Evolutionary conservation across 164 flowering plant genomes (phyloP).

Genomic region (Litsea cubeba): DNA sequence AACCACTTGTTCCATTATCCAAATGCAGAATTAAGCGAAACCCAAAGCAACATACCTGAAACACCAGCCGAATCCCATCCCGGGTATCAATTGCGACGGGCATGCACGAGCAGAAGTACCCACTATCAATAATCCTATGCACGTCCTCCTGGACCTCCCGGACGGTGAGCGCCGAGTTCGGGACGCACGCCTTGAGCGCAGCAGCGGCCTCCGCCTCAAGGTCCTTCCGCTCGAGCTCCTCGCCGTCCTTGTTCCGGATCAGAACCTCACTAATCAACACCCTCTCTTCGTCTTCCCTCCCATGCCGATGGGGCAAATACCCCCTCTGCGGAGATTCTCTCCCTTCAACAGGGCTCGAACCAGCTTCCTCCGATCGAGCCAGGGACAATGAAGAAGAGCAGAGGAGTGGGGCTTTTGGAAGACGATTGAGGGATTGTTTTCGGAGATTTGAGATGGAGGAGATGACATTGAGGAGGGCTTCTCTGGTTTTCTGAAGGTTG

Average conservation of each 20-base stretch:
- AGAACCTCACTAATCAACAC: constrained; percentile 92
- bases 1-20: too few relatives aligned
- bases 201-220: constrained; percentile 66
- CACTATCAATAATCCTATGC: constrained; percentile 79
- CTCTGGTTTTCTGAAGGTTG: constrained; percentile 16
- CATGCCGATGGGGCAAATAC: constrained; percentile 17
- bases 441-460: constrained; percentile 18
- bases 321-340: constrained; percentile 28
- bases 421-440: background rate
- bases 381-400: constrained; percentile 38
- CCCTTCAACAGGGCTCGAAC: constrained; percentile 22
- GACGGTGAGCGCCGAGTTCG: constrained; percentile 83
- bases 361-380: constrained; percentile 24
- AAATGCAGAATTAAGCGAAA: background rate
- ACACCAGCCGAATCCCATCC: constrained; percentile 85
- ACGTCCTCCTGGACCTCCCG: constrained; percentile 96
- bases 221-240: constrained; percentile 91
- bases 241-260: constrained; percentile 89
- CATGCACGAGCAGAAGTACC: constrained; percentile 84
- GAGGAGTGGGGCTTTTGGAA: constrained; percentile 19
- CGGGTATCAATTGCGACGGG: constrained; percentile 95
- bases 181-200: constrained; percentile 72
- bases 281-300: constrained; percentile 68
- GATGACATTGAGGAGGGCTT: constrained; percentile 23
- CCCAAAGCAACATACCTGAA: constrained; percentile 56